phyloP scores from a whole-genome alignment of 1,139 yeast genomes.

The Suhomyces ambrosiae region DNA sequence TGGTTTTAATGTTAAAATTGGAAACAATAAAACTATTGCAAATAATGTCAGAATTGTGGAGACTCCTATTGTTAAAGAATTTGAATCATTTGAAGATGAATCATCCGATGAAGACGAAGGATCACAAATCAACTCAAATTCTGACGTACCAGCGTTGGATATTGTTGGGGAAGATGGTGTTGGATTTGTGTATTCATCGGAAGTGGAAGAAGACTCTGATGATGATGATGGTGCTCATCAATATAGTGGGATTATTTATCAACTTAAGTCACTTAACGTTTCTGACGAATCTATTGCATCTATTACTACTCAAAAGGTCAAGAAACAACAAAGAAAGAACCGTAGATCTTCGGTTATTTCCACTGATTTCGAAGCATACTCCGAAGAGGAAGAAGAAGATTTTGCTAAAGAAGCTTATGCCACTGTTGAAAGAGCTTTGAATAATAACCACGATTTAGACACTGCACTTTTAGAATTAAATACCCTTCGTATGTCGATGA shows the following conservation, averaged over 20 bases:
- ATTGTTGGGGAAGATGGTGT: constrained; percentile 62
- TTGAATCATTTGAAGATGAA: constrained; percentile 26
- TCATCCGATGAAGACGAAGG: constrained; percentile 25
- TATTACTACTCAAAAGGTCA: constrained; percentile 44
- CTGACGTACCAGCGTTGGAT: constrained; percentile 29
- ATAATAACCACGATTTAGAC: constrained; percentile 88
- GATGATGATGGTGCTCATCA: constrained; percentile 32
- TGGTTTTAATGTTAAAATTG: constrained; percentile 72
- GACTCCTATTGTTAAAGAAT: constrained; percentile 42
- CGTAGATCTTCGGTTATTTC: constrained; percentile 46
- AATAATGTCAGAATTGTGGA: constrained; percentile 55
- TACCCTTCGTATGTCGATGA: constrained; percentile 96
- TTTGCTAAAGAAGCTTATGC: constrained; percentile 88
- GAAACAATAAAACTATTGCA: constrained; percentile 48
- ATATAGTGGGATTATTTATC: constrained; percentile 52
- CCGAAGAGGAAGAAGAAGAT: constrained; percentile 62
- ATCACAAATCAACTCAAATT: constrained; percentile 12
- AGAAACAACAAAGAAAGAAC: constrained; percentile 28
- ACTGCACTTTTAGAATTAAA: constrained; percentile 90
- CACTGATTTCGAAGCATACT: constrained; percentile 42
- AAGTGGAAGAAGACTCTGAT: constrained; percentile 41
- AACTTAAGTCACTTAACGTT: constrained; percentile 62
- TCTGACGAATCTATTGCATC: constrained; percentile 84
- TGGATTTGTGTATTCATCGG: constrained; percentile 60
- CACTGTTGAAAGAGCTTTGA: constrained; percentile 90